Evolutionary conservation across 2,329 filamentous ascomycete species (phyloP), one percentile per base, ranked within the genome.

Genomic region (Ophiocordyceps sinensis): DNA sequence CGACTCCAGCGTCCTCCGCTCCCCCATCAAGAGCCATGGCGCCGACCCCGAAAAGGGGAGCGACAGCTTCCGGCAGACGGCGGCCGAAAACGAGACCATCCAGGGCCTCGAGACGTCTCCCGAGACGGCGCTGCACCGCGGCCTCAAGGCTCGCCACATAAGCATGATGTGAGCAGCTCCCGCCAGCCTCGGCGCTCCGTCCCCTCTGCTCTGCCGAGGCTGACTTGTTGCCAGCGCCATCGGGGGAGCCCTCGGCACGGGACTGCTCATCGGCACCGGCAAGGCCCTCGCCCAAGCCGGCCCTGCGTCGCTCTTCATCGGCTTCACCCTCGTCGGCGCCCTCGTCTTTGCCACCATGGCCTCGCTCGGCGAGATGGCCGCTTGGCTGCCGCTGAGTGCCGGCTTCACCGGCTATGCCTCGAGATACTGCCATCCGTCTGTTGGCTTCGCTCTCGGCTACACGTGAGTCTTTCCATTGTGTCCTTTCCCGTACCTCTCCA

Each of bases 341-440:
- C 61, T 91, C 44, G 85, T 89, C 49, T 91, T 79, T 60, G 64
- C 86, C 35, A 84, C 91, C 50, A 87, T 91, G 82, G 79, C n/a
- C 4, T 19, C 78, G 43, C 74, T 91, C 4, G 85, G 84, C 47
- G 84, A 89, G 60, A 91, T 91, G 82, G 82, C 84, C 9, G 75
- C 84, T 40, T 91, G 82, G 82, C 61, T 91, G 29, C 85, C 85
- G 39, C 69, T 87, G 52, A 74, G 77, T 41, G 77, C 81, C 55
- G 85, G 85, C 50, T 93, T 91, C 61, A 83, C 83, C 45, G 82
- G 82, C 52, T 91, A 88, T 54, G 83, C 85, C 21, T 73, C 77
- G 45, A 73, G 85, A 38, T 91, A 86, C 64, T 82, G 78, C 53
- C 83, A 91, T 51, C 83, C 83, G 41, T 82, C 83, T 45, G 72